Evolutionary conservation across 2,329 filamentous ascomycete genomes (phyloP).

Genomic region (Penicillium psychrosexuale): DNA sequence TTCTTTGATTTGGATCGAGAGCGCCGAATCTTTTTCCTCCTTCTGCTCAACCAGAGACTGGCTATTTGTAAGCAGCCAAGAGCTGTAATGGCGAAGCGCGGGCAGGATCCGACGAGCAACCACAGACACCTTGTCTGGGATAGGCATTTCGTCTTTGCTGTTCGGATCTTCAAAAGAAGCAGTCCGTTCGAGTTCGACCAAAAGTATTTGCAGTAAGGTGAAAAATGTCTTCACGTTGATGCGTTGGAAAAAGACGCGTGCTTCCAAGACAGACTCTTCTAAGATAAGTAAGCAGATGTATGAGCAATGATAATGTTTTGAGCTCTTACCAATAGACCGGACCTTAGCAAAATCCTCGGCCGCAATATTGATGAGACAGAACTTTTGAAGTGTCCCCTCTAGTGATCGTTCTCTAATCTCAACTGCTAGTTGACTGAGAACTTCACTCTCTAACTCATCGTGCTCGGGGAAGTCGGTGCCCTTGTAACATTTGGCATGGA

Average conservation of each 20-base stretch:
- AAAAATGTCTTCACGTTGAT: slow-evolving; percentile 77
- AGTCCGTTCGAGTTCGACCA: slow-evolving; percentile 64
- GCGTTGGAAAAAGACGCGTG: slow-evolving; percentile 62
- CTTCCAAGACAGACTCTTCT: slow-evolving; percentile 51
- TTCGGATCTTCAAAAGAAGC: slow-evolving; percentile 48
- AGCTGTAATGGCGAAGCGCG: slow-evolving; percentile 64
- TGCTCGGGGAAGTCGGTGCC: slow-evolving; percentile 72
- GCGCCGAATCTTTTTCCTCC: slow-evolving; percentile 49
- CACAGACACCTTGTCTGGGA: slow-evolving; percentile 53
- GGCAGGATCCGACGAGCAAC: slow-evolving; percentile 62
- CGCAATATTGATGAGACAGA: slow-evolving; percentile 81
- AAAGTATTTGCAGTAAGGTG: slow-evolving; percentile 66
- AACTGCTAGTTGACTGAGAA: slow-evolving; percentile 72
- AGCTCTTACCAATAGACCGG: slow-evolving; percentile 55
- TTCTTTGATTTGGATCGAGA: slow-evolving; percentile 58
- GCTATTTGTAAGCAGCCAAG: slow-evolving; percentile 61
- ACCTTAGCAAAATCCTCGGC: slow-evolving; percentile 70
- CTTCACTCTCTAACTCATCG: slow-evolving; percentile 78
- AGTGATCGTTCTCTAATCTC: slow-evolving; percentile 67
- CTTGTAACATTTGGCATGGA: slow-evolving; percentile 81
- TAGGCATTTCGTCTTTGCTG: slow-evolving; percentile 34
- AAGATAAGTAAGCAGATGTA: slow-evolving; percentile 15
- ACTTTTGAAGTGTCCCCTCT: slow-evolving; percentile 67
- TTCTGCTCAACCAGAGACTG: slow-evolving; percentile 53
- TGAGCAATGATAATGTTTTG: slow-evolving; percentile 5